Conservation (phyloP, 1,284 basidiomycete genomes). For the Laetiporus sulphureus region DNA sequence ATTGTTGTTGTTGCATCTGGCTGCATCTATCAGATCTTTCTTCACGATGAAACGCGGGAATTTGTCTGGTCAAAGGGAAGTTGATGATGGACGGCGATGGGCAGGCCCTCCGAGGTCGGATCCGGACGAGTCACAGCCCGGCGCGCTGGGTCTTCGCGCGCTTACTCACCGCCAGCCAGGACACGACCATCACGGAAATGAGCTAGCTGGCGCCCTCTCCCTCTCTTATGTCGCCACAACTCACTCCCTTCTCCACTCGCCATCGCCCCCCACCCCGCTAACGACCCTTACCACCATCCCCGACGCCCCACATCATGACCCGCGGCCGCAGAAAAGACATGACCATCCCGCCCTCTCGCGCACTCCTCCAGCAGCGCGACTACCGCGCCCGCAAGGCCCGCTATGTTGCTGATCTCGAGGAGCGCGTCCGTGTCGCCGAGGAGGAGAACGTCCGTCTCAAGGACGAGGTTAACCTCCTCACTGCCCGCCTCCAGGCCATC, state of each 20-base stretch:
- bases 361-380: constrained; percentile 50
- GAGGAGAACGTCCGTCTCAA: constrained; percentile 46
- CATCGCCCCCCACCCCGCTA: background rate
- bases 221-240: constrained; percentile 2
- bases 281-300: background rate
- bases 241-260: constrained; percentile 3
- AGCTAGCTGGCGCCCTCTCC: constrained; percentile 5
- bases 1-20: background rate
- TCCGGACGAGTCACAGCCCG: constrained; percentile 9
- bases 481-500: constrained; percentile 13
- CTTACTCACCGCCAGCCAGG: constrained; percentile 2
- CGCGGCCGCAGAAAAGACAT: constrained; percentile 60
- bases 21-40: background rate
- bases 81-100: constrained; percentile 3
- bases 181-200: constrained; percentile 8
- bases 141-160: constrained; percentile 5
- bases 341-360: constrained; percentile 37
- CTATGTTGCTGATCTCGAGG: constrained; percentile 50
- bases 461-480: constrained; percentile 35
- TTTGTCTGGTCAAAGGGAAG: constrained; percentile 8
- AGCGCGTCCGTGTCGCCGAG: constrained; percentile 43
- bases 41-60: constrained; percentile 6
- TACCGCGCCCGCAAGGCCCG: constrained; percentile 56
- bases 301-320: constrained; percentile 35
- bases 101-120: constrained; percentile 6